These are phyloP conservation scores for Allium fistulosum DNA, from an alignment of 106 monocot genomes.

Conservation along the genomic window DNA sequence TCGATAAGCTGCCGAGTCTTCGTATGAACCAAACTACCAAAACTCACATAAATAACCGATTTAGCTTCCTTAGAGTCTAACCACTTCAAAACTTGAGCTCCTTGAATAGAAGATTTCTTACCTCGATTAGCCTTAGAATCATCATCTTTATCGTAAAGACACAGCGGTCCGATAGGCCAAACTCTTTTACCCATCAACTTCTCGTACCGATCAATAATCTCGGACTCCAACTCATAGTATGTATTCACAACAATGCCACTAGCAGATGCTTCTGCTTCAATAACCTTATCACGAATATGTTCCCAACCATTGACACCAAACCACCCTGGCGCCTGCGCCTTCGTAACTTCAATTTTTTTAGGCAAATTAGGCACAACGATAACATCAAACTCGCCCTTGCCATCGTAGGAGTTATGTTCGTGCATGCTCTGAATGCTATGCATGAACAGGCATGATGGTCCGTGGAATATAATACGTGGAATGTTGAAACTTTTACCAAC, in stretches of 20 bases:
- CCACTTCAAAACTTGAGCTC: conserved; percentile 13
- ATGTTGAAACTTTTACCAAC: conserved; percentile 25
- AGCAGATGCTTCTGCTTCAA: conserved; percentile 17
- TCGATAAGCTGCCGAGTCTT: conserved; percentile 32
- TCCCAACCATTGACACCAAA: background rate
- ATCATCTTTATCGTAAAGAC: conserved; percentile 13
- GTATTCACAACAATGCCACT: conserved; percentile 53
- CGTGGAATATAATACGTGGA: conserved; percentile 42
- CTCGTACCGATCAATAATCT: conserved; percentile 26
- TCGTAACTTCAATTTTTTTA: conserved; percentile 17
- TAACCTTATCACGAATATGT: background rate
- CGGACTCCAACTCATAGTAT: conserved; percentile 37
- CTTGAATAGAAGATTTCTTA: conserved; percentile 25
- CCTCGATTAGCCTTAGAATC: conserved; percentile 16
- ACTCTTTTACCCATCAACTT: conserved; percentile 31
- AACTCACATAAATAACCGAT: conserved; percentile 45
- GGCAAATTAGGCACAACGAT: conserved; percentile 29
- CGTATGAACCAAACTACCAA: conserved; percentile 29
- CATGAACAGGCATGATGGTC: conserved; percentile 23
- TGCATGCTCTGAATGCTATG: conserved; percentile 10
- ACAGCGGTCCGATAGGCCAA: conserved; percentile 49
- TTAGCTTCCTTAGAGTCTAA: conserved; percentile 24
- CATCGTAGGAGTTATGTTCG: background rate
- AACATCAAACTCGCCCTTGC: conserved; percentile 5
- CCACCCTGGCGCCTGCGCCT: conserved; percentile 15